Evolutionary conservation across 1,139 yeast species (phyloP).

Genomic region (Suhomyces coccinellae): DNA sequence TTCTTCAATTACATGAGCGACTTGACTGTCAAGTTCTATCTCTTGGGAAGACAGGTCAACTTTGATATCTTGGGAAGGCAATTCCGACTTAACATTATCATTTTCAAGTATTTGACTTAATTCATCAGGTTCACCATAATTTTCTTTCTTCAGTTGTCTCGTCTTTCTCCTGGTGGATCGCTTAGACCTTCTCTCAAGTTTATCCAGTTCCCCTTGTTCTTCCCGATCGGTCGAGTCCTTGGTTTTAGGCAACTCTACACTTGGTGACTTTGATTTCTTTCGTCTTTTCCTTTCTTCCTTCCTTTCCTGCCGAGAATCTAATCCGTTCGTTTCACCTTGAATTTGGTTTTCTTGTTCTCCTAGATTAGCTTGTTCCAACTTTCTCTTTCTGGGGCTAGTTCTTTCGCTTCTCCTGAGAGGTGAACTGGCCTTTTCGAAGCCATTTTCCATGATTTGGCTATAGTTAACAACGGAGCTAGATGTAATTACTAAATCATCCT

Average conservation of each 20-base stretch:
- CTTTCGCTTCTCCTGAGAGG: conserved; percentile 3
- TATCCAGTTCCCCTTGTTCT: neutral
- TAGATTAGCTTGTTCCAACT: neutral
- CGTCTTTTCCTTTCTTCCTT: neutral
- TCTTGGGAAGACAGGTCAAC: neutral
- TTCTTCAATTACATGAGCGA: too few species aligned
- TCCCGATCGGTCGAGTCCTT: neutral
- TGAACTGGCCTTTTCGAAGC: conserved; percentile 5
- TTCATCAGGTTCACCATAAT: neutral
- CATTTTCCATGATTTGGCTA: conserved; percentile 14
- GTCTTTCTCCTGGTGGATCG: neutral
- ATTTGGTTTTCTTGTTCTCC: neutral
- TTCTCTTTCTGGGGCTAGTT: conserved; percentile 2
- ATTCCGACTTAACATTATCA: neutral
- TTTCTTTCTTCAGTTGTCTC: neutral
- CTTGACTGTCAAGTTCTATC: neutral
- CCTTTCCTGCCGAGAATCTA: neutral
- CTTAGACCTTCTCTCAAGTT: neutral
- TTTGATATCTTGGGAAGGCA: neutral
- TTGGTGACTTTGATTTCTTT: neutral
- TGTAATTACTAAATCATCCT: conserved; percentile 9
- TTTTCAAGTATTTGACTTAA: neutral
- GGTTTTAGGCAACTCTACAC: neutral
- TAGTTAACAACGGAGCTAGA: conserved; percentile 6
- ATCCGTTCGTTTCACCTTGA: too few species aligned